Base-by-base conservation (phyloP, 352 stramenopile genomes). In the Blastocystis sp. region DNA sequence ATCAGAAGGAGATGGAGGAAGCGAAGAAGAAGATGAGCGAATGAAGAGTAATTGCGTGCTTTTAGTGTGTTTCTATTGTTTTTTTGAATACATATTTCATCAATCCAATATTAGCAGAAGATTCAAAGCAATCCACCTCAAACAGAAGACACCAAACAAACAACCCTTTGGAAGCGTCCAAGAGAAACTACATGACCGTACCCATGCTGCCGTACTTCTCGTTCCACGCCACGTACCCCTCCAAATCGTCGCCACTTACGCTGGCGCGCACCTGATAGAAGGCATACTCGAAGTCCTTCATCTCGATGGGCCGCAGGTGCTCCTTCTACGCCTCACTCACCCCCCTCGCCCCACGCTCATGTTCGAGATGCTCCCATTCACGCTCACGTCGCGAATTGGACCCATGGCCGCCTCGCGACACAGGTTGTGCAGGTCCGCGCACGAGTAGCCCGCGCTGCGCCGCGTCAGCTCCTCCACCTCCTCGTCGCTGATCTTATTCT, bases 351-450 rank as follows among this genome's bases (percentile, higher is more conserved):
- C 21, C 1, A 93, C 91, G 70, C 95, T 92, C 89, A 98, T 96
- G 14, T 92, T 95, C 52, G 92, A 91, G 80, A 96, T 96, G 82
- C 94, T 92, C 0, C 80, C 76, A 62, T 92, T 94, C 21, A 90
- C 48, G 48, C 90, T 92, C 53, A 93, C 89, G 66, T 94, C 86
- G 28, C 93, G 92, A 66, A 99, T 95, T 1, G 97, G 97, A 17
- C 95, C 96, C 95, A 99, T 98, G 4, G 96, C 95, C 41, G 97
- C 97, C 88, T 99, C 96, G 0, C 92, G 97, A 88, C 95, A 98
- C 34, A 99, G 90, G n/a, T 94, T 93, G 53, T 95, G 95, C 34
- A 99, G 92, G 90, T 99, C 97, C 10, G 97, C 96, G 67, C 96
- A 97, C 77, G 94, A 98, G 90, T 98, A 99, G 4, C 96, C 96